Base-by-base conservation (phyloP, 2,329 filamentous ascomycete genomes). In the Neonectria hederae region DNA sequence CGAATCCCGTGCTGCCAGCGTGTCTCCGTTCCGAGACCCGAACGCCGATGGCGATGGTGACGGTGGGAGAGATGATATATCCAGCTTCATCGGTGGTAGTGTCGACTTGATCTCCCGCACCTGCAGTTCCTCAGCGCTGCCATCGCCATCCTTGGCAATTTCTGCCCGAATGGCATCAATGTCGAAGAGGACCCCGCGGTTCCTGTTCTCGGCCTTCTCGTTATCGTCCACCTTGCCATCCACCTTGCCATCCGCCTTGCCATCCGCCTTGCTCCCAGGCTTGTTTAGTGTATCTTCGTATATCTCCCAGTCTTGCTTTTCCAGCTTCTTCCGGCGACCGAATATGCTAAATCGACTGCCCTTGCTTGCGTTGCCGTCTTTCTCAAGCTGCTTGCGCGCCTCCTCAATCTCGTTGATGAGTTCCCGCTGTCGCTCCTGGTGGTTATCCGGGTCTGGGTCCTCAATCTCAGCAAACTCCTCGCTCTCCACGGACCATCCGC, bases 401-500 rank as follows among this genome's bases (percentile, higher is more conserved):
- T 97, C 94, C 76, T 98, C 95, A 56, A 99, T 97, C 79, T 99
- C 96, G 72, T 92, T 94, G 76, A 99, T 97, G 45, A 99, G 87
- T 79, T 98, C 95, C 60, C 94, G 87, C 79, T 99, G 96, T 52
- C 94, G 86, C 76, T 93, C 86, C 54, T 88, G 86, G 79, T 98
- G 95, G 71, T 97, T 95, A 0, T 98, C 96, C 0, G 96, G 96
- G 74, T 99, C 96, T 0, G 96, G 94, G 71, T 99, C 96, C 76
- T 98, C 96, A 65, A 99, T 98, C 79, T 99, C 96, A 1, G 88
- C 90, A 75, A 98, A 99, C 76, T 98, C 95, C 72, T 97, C 94
- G 68, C 91, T 94, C 74, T 97, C 90, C 4, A 98, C 92, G 57
- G 90, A 82, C 94, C 94, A 99, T 17, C 94, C 96, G 38, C 94